Evolutionary conservation across 2,329 filamentous ascomycete species (phyloP), one percentile per base, ranked within the genome.

Genomic region (Aspergillus glaucus): DNA sequence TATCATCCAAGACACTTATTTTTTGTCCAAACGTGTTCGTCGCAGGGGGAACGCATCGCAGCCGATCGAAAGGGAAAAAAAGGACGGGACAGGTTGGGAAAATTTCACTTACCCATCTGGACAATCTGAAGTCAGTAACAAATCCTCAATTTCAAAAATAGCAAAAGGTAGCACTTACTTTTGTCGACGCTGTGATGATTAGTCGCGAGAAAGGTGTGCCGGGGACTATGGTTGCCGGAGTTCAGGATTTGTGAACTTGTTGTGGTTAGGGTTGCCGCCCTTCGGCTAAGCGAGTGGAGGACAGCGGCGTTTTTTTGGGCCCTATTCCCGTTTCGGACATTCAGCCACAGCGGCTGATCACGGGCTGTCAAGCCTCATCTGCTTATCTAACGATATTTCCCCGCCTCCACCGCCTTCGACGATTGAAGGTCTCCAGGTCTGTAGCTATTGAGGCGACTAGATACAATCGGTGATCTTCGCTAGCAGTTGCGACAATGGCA

Each of bases 71-170:
- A 54, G 50, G 55, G 52, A 50, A 44, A 54, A 55, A 56, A 62
- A 55, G 58, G 60, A 50, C 50, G 49, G 50, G 55, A 55, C 55
- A 57, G 49, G 49, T 51, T 55, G 51, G 55, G 55, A 56, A 57
- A 50, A 50, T 53, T 55, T 51, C 66, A 77, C 80, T 81, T 78
- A 84, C 80, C 80, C 80, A 84, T 84, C 80, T 83, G 64, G 55
- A 61, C 26, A 52, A 53, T 50, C 56, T 44, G 47, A 55, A 59
- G 60, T 65, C 58, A 63, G 63, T 56, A 59, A 55, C 37, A 45
- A 55, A 49, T 47, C 53, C 37, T 42, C 40, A 45, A 55, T 49
- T 48, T 54, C 36, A 44, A 40, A 19, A 49, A 49, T 51, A 39
- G 45, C 21, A 30, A 61, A 43, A 8, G 48, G 46, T 46, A 44